These are phyloP conservation scores for Halteria grandinella DNA, from an alignment of 73 alveolate species.

Conservation along the genomic window DNA sequence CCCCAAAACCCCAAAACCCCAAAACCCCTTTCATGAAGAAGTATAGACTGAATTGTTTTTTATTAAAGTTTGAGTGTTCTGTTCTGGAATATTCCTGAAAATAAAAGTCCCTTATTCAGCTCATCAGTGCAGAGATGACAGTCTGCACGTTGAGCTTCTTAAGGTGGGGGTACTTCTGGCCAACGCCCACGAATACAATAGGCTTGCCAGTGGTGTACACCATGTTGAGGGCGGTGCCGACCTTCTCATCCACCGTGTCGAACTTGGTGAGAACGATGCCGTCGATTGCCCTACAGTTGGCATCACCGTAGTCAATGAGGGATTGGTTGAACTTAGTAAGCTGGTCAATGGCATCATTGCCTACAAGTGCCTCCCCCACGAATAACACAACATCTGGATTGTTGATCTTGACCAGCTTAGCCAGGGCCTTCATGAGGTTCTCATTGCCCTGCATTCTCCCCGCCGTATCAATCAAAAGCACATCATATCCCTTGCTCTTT, in stretches of 20 bases:
- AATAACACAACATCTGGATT: slow-evolving; percentile 97
- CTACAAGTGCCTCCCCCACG: slow-evolving; percentile 99
- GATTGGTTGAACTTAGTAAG: slow-evolving; percentile 94
- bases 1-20: too few relatives aligned
- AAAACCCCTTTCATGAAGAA: too few relatives aligned
- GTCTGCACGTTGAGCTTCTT: slow-evolving; percentile 79
- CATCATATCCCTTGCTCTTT: slow-evolving; percentile 90
- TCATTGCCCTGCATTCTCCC: slow-evolving; percentile 99
- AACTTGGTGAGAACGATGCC: slow-evolving; percentile 98
- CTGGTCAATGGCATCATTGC: slow-evolving; percentile 99
- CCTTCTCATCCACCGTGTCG: slow-evolving; percentile 99
- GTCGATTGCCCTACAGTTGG: slow-evolving; percentile 97
- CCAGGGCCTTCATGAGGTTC: slow-evolving; percentile 98
- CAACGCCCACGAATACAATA: slow-evolving; percentile 99
- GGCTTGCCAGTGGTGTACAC: slow-evolving; percentile 99
- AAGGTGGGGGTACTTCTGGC: slow-evolving; percentile 97
- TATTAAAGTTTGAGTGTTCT: too few relatives aligned
- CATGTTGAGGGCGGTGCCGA: slow-evolving; percentile 99
- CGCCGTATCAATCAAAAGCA: slow-evolving; percentile 99
- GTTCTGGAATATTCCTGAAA: too few relatives aligned
- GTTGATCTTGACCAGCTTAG: slow-evolving; percentile 96
- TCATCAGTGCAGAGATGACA: slow-evolving; percentile 49
- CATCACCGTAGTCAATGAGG: slow-evolving; percentile 88
- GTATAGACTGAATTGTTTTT: too few relatives aligned
- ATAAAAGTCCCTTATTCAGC: too few relatives aligned